Evolutionary conservation across 176 grass and related monocot species (phyloP).

Genomic region (Chrysopogon serrulatus): DNA sequence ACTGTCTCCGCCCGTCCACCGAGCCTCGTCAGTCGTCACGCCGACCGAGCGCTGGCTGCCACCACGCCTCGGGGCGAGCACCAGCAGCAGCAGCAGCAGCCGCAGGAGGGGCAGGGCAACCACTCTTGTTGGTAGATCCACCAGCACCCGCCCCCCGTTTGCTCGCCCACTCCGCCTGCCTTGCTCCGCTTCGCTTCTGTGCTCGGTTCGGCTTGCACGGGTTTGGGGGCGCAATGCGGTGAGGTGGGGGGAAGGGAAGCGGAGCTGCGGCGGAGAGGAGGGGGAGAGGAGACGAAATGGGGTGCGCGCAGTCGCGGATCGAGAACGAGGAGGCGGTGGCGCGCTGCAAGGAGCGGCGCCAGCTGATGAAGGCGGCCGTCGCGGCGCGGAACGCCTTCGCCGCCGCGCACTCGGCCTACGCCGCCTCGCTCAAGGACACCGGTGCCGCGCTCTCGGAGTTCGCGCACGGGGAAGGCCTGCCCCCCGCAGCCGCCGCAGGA

Average conservation of each 20-base stretch:
- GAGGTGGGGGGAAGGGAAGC: neutral
- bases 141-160: constrained; percentile 5
- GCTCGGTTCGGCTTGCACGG: neutral
- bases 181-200: neutral
- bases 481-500: neutral
- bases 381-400: constrained; percentile 82
- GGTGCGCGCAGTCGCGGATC: constrained; percentile 93
- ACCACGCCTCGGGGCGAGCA: constrained; percentile 27
- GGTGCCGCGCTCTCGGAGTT: constrained; percentile 87
- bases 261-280: neutral
- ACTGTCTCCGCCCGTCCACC: neutral
- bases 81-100: too few species aligned
- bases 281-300: constrained; percentile 31
- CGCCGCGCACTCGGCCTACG: constrained; percentile 76
- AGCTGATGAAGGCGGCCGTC: constrained; percentile 74
- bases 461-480: constrained; percentile 66
- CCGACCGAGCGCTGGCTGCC: constrained; percentile 6
- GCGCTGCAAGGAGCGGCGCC: constrained; percentile 83
- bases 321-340: constrained; percentile 90
- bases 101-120: neutral
- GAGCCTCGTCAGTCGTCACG: constrained; percentile 30
- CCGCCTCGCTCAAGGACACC: constrained; percentile 59
- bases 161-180: constrained; percentile 1
- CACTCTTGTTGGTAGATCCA: constrained; percentile 31
- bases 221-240: constrained; percentile 32